These are phyloP conservation scores for Anacardium occidentale DNA, from an alignment of 345 rosid species.

Conservation along the genomic window DNA sequence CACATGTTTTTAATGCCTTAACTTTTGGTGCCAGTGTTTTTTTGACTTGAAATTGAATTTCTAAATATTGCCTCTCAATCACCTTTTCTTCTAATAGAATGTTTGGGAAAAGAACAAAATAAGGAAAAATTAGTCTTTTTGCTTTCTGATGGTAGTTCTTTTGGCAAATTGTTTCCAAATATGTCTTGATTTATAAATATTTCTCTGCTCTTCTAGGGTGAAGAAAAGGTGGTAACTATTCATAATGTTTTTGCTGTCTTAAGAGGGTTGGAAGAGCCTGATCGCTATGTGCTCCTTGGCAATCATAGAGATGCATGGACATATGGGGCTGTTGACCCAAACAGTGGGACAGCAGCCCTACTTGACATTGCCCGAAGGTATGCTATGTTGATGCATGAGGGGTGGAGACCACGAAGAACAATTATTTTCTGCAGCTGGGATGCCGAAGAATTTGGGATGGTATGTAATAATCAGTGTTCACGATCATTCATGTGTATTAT, in stretches of 20 bases:
- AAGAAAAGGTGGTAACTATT: constrained; percentile 61
- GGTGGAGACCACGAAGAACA: constrained; percentile 92
- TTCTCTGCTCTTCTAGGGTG: constrained; percentile 47
- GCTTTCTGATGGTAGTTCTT: not conserved
- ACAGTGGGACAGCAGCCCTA: constrained; percentile 93
- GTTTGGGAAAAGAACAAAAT: too few species aligned
- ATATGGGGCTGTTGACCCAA: constrained; percentile 97
- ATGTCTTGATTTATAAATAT: constrained; percentile 19
- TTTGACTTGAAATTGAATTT: not conserved
- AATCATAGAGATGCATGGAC: constrained; percentile 99
- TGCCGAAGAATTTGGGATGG: constrained; percentile 99
- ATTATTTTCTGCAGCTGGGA: constrained; percentile 92
- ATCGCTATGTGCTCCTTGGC: constrained; percentile 79
- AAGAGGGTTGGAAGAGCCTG: constrained; percentile 74
- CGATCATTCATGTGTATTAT: not conserved
- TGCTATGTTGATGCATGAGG: constrained; percentile 53
- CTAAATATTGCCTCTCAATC: not conserved
- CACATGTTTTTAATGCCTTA: not conserved
- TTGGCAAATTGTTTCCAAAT: constrained; percentile 6
- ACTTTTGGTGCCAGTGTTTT: not conserved
- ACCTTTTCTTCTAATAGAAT: too few species aligned
- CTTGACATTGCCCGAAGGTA: constrained; percentile 89
- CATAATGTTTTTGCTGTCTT: constrained; percentile 66
- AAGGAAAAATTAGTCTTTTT: too few species aligned
- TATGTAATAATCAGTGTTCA: constrained; percentile 39